Evolutionary conservation across 352 stramenopile genomes (phyloP), one percentile per base, ranked within the genome.

Genomic region (Phytophthora constricta): DNA sequence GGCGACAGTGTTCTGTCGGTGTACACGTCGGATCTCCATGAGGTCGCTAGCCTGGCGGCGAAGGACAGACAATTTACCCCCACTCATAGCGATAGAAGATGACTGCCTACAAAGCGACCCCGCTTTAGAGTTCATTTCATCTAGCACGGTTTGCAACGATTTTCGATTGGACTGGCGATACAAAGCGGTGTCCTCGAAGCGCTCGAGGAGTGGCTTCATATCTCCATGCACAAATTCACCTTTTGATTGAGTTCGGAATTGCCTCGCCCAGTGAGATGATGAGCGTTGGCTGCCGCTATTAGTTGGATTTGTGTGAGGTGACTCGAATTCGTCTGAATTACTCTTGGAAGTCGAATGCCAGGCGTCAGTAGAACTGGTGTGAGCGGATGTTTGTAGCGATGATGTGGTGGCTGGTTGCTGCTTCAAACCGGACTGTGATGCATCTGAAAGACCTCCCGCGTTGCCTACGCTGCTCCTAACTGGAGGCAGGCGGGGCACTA

Each of bases 131-230:
- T 56, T 65, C 43, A 80, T 75, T 26, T 82, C 74, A 19, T 78
- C 60, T 8, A 83, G 54, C 11, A 71, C 62, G 4, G 61, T 62
- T 26, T 69, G 51, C 17, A 83, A 26, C 4, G 75, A 55, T 42
- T 80, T 76, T 3, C 75, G 72, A 4, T 79, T 72, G 3, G 75
- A 65, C 17, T 77, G 58, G 31, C 72, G 65, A 34, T 79, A 83
- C 10, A 80, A 41, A 17, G 57, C 46, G 3, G 62, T 67, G 54
- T 72, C 63, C 39, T 79, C 75, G 47, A 83, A 83, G 20, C 75
- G 64, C 26, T 68, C 59, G 23, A 83, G 61, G 4, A 83, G 51
- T 4, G 68, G 72, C 4, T 53, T 41, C 4, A 83, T 54, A 42
- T 80, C 69, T n/a, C 62, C 52, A 20, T 50, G 37, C 3, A 80